These are phyloP conservation scores for Aureobasidium sp. DNA, from an alignment of 2,329 filamentous ascomycete species.

Conservation along the genomic window DNA sequence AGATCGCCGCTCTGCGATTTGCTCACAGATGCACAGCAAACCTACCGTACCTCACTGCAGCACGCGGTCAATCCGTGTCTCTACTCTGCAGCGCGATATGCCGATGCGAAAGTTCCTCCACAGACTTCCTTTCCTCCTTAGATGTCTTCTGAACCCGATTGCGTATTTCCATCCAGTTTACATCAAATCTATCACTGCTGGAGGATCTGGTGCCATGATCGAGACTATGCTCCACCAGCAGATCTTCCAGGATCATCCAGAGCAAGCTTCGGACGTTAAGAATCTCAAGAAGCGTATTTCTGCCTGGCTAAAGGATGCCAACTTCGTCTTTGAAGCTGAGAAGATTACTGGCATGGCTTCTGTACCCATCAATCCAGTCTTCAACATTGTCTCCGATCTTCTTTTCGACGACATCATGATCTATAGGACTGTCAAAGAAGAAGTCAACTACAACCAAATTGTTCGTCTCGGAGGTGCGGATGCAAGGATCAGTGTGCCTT, in stretches of 20 bases:
- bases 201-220: constrained; percentile 46
- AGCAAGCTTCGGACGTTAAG: constrained; percentile 38
- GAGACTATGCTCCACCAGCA: constrained; percentile 40
- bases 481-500: constrained; percentile 42
- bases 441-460: constrained; percentile 41
- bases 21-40: constrained; percentile 40
- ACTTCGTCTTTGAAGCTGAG: constrained; percentile 45
- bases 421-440: constrained; percentile 40
- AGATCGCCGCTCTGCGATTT: constrained; percentile 44
- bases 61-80: constrained; percentile 40
- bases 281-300: constrained; percentile 41
- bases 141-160: constrained; percentile 42
- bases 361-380: constrained; percentile 43
- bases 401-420: constrained; percentile 44
- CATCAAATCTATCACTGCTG: constrained; percentile 44
- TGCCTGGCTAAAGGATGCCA: constrained; percentile 45
- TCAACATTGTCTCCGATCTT: constrained; percentile 42
- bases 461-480: constrained; percentile 46
- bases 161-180: constrained; percentile 47
- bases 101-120: constrained; percentile 39
- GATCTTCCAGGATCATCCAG: constrained; percentile 44
- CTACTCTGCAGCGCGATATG: constrained; percentile 40
- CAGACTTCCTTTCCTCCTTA: constrained; percentile 43
- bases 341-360: constrained; percentile 39
- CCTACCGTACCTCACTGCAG: constrained; percentile 48